Conservation (phyloP, 2,329 filamentous ascomycete genomes). For the Penicillium sp. region DNA sequence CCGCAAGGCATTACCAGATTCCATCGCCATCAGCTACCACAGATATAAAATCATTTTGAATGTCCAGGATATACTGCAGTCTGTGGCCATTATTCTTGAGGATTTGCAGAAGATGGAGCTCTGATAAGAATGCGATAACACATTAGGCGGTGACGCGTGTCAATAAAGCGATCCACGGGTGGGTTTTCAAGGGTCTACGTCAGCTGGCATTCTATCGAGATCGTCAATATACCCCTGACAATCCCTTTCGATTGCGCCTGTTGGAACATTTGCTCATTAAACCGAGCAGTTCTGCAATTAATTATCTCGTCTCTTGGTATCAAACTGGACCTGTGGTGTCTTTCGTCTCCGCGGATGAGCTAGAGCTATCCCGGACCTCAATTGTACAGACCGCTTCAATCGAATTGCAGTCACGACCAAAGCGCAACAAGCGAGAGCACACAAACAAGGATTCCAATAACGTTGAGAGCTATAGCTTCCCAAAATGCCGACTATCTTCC, state of each 20-base stretch:
- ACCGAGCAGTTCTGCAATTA: too few relatives aligned
- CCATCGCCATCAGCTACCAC: constrained; percentile 3
- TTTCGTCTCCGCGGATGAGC: background rate
- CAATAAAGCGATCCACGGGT: constrained; percentile 3
- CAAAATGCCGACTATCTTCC: constrained; percentile 51
- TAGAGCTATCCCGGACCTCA: background rate
- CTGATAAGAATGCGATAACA: constrained; percentile 17
- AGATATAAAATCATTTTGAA: constrained; percentile 4
- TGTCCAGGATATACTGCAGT: constrained; percentile 7
- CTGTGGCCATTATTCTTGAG: too few relatives aligned
- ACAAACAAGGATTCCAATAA: constrained; percentile 2
- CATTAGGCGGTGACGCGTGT: constrained; percentile 8
- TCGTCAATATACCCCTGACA: constrained; percentile 3
- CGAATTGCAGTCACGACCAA: background rate
- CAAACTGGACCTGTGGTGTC: background rate
- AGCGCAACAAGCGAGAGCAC: background rate
- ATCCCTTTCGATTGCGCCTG: background rate
- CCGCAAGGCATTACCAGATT: constrained; percentile 22
- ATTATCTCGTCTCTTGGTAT: background rate
- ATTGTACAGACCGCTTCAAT: background rate
- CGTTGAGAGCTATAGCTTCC: background rate
- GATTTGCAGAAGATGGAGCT: constrained; percentile 2
- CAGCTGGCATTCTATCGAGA: constrained; percentile 5
- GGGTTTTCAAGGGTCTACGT: constrained; percentile 7
- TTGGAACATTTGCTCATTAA: background rate